Conservation (phyloP, 2,329 filamentous ascomycete genomes). For the Verticillium isaacii region DNA sequence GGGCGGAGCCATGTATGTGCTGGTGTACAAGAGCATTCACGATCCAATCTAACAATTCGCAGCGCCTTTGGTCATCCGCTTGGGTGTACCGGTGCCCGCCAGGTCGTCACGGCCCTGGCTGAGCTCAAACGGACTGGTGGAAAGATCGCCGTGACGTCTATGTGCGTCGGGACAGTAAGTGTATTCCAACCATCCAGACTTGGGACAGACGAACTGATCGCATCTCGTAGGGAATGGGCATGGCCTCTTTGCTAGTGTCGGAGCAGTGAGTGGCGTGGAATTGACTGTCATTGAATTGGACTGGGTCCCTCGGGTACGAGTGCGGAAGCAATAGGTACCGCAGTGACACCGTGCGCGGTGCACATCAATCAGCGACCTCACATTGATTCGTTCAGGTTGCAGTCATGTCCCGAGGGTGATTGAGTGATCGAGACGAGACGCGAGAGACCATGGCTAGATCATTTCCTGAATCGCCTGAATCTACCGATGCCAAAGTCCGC, state of each 20-base stretch:
- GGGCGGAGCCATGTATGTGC: constrained; percentile 11
- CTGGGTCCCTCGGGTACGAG: too few relatives aligned
- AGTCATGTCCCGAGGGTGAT: too few relatives aligned
- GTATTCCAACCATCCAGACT: too few relatives aligned
- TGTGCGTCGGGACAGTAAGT: constrained; percentile 5
- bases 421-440: too few relatives aligned
- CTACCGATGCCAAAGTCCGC: too few relatives aligned
- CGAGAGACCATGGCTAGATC: too few relatives aligned
- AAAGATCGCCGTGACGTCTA: constrained; percentile 4
- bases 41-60: not conserved
- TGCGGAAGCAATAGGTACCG: too few relatives aligned
- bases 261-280: constrained; percentile 1
- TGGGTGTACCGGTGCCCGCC: constrained; percentile 13
- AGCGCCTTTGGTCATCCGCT: constrained; percentile 13
- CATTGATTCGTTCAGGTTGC: too few relatives aligned
- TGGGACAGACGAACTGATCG: not conserved
- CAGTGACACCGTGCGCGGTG: too few relatives aligned
- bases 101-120: constrained; percentile 8
- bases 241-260: constrained; percentile 8
- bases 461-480: too few relatives aligned
- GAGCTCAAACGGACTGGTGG: constrained; percentile 3
- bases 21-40: too few relatives aligned
- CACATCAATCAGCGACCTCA: too few relatives aligned
- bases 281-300: not conserved
- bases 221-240: constrained; percentile 7